Conservation (phyloP, 257 asterid species). For the Verbascum thapsus region DNA sequence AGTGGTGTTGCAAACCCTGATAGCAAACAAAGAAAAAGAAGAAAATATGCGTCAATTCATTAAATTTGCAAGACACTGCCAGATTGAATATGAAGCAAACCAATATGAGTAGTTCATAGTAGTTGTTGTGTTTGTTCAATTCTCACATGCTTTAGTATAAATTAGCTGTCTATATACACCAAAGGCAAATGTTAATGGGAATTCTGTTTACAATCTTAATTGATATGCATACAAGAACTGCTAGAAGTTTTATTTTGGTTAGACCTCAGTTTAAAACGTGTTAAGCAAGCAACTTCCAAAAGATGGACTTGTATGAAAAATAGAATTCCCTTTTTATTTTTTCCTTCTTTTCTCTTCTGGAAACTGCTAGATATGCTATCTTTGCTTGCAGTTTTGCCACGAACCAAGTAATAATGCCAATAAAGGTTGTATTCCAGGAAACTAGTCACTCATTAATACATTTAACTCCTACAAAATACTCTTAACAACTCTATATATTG, state of each 20-base stretch:
- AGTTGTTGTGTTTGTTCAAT: neutral
- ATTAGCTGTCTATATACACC: neutral
- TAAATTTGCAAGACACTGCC: neutral
- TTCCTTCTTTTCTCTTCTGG: neutral
- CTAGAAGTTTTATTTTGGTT: neutral
- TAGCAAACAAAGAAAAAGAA: conserved; percentile 7
- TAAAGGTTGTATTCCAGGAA: neutral
- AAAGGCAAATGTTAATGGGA: neutral
- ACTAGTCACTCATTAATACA: neutral
- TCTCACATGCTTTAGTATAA: conserved; percentile 4
- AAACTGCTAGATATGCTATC: neutral
- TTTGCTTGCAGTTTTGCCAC: neutral
- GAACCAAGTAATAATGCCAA: neutral
- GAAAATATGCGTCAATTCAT: neutral
- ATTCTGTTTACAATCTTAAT: neutral
- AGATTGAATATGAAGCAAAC: neutral
- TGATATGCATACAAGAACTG: neutral
- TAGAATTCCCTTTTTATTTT: neutral
- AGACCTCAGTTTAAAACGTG: neutral
- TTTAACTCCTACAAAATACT: conserved; percentile 2
- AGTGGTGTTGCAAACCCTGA: conserved; percentile 58
- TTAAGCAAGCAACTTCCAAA: neutral
- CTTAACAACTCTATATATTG: neutral
- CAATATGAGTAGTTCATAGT: neutral
- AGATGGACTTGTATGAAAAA: neutral